Percentiles rank a stretch among this genome's conserved stretches.
These are phyloP conservation scores for Huntiella savannae DNA, from an alignment of 2,329 filamentous ascomycete species.

Conservation along the genomic window DNA sequence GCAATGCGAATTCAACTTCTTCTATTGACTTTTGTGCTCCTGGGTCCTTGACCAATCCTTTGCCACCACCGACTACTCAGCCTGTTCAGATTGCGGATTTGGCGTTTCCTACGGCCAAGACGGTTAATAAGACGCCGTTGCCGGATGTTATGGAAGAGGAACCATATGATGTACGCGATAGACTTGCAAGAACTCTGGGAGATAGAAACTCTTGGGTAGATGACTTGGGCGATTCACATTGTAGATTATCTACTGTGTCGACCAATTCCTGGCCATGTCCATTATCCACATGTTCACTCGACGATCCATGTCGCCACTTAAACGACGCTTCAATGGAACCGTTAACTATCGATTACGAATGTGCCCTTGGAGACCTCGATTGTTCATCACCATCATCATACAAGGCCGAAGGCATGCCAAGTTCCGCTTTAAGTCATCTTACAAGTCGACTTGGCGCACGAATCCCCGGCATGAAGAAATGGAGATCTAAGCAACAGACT, in stretches of 20 bases:
- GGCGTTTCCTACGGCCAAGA: constrained; percentile 22
- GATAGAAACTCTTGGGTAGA: too few species aligned
- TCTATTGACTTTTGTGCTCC: constrained; percentile 36
- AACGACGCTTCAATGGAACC: background rate
- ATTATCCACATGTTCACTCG: constrained; percentile 8
- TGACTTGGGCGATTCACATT: constrained; percentile 14
- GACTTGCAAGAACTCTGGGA: too few species aligned
- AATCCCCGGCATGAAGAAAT: constrained; percentile 32
- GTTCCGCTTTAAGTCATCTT: constrained; percentile 42
- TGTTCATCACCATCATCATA: constrained; percentile 6
- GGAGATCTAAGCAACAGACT: constrained; percentile 20
- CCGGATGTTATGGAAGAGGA: constrained; percentile 69
- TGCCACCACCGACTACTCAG: constrained; percentile 25
- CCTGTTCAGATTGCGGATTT: constrained; percentile 23
- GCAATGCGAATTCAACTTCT: constrained; percentile 57
- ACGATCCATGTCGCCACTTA: constrained; percentile 5
- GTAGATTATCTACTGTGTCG: constrained; percentile 35
- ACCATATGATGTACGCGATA: too few species aligned
- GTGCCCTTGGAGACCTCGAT: constrained; percentile 47
- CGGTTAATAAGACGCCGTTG: constrained; percentile 38
- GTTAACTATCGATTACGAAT: constrained; percentile 40
- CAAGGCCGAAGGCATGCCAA: constrained; percentile 17
- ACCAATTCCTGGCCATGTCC: constrained; percentile 12
- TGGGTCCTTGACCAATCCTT: constrained; percentile 22
- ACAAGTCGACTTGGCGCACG: constrained; percentile 47